phyloP scores from a whole-genome alignment of 345 rosid genomes.

The Citrus unshiu region DNA sequence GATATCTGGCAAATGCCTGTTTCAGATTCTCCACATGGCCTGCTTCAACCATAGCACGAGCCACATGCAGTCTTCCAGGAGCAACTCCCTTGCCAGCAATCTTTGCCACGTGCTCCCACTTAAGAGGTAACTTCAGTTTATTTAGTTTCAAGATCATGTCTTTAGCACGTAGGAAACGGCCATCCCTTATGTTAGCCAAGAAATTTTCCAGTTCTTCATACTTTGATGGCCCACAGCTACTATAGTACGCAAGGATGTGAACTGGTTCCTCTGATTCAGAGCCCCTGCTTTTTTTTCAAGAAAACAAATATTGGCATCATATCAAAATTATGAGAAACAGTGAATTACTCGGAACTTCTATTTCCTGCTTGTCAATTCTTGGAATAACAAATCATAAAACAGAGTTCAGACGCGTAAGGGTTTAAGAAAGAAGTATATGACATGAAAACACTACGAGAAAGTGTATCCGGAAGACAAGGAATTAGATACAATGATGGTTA shows the following conservation, averaged over 20 bases:
- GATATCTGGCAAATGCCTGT: constrained; percentile 84
- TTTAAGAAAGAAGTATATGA: neutral
- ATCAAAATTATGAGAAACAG: neutral
- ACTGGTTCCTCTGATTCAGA: constrained; percentile 75
- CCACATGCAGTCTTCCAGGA: constrained; percentile 91
- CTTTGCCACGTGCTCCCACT: constrained; percentile 80
- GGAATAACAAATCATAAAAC: neutral
- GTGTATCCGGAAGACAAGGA: constrained; percentile 1
- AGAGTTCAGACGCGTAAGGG: neutral
- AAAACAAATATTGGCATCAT: constrained; percentile 13
- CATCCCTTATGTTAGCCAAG: constrained; percentile 74
- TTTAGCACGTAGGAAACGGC: constrained; percentile 80
- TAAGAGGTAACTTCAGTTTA: constrained; percentile 75
- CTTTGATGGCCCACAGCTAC: constrained; percentile 74
- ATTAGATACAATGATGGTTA: neutral
- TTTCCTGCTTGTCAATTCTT: neutral
- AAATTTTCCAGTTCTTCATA: constrained; percentile 63
- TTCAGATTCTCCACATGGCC: constrained; percentile 81
- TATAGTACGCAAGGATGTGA: constrained; percentile 93
- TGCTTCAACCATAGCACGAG: constrained; percentile 93
- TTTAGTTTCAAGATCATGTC: constrained; percentile 73
- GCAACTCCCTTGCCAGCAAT: constrained; percentile 95
- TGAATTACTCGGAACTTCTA: neutral
- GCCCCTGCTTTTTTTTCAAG: constrained; percentile 32
- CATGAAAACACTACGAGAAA: neutral